A percentile compares a stretch with the other conserved stretches of the same genome.
phyloP scores from a whole-genome alignment of 192 early-diverging fungal genomes.

The Umbelopsis vinacea region DNA sequence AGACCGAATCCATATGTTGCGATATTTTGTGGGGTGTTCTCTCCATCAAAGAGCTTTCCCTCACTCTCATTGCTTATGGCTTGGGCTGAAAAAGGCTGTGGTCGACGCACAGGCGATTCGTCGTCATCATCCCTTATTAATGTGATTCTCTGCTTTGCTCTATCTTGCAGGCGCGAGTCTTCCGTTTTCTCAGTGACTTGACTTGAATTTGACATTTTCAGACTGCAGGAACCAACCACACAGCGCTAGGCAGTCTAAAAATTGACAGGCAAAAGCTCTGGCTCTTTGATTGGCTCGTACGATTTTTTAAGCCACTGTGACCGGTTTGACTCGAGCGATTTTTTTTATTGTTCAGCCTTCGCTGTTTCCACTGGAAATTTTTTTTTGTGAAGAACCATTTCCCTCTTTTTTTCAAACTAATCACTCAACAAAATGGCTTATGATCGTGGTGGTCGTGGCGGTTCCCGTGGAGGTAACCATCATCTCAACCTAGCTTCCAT shows the following conservation, averaged over 20 bases:
- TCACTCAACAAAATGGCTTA: constrained; percentile 16
- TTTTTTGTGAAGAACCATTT: constrained; percentile 18
- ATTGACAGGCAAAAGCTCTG: neutral
- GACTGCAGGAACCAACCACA: neutral
- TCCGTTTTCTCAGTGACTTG: neutral
- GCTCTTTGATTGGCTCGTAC: neutral
- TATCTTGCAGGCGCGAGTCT: neutral
- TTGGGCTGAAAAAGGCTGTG: constrained; percentile 23
- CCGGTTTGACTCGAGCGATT: neutral
- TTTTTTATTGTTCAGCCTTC: constrained; percentile 10
- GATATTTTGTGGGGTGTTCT: constrained; percentile 83
- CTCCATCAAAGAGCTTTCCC: constrained; percentile 51
- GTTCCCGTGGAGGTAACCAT: constrained; percentile 46
- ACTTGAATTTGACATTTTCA: neutral
- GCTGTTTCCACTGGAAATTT: neutral
- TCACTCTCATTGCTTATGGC: constrained; percentile 28
- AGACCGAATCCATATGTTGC: constrained; percentile 73
- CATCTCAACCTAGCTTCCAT: neutral
- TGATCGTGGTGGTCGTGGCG: constrained; percentile 45
- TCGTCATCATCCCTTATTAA: neutral
- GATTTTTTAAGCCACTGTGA: constrained; percentile 14
- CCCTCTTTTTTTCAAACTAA: constrained; percentile 18
- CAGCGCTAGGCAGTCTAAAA: too few relatives aligned
- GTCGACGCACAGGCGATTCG: neutral
- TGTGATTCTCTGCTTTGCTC: constrained; percentile 4